Percentiles rank a stretch among this genome's conserved stretches.
Evolutionary conservation across 768 basidiomycete species (phyloP).

Genomic region (Calocybe gangraenosa): DNA sequence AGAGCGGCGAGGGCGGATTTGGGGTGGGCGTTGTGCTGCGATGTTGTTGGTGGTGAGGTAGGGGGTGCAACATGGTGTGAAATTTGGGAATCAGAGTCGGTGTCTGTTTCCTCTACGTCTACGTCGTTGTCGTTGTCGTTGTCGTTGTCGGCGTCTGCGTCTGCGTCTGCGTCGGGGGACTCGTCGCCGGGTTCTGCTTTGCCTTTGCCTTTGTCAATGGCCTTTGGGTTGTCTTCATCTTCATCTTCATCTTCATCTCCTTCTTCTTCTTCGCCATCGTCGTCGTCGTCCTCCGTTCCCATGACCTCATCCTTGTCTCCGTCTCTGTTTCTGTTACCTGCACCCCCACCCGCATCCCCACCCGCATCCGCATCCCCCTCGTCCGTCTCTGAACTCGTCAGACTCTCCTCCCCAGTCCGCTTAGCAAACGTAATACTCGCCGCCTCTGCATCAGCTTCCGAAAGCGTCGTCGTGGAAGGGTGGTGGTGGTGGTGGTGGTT

Average conservation of each 20-base stretch:
- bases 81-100: slow-evolving; percentile 1
- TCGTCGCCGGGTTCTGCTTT: background rate
- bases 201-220: background rate
- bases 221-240: too few species aligned
- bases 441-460: slow-evolving; percentile 10
- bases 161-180: background rate
- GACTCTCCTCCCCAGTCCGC: background rate
- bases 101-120: slow-evolving; percentile 2
- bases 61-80: slow-evolving; percentile 2
- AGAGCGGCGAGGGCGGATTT: slow-evolving; percentile 1
- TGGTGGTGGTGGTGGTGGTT: background rate
- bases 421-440: slow-evolving; percentile 10
- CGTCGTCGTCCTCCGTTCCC: background rate
- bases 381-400: slow-evolving; percentile 2
- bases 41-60: background rate
- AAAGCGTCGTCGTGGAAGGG: slow-evolving; percentile 1
- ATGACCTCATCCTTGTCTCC: background rate
- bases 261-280: background rate
- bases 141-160: slow-evolving; percentile 4
- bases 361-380: background rate
- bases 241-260: background rate
- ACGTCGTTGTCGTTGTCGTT: slow-evolving; percentile 8
- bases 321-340: background rate
- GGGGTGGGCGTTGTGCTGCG: slow-evolving; percentile 7
- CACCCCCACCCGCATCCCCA: background rate